These are phyloP conservation scores for Alternaria solani DNA, from an alignment of 2,329 filamentous ascomycete species.

Conservation along the genomic window DNA sequence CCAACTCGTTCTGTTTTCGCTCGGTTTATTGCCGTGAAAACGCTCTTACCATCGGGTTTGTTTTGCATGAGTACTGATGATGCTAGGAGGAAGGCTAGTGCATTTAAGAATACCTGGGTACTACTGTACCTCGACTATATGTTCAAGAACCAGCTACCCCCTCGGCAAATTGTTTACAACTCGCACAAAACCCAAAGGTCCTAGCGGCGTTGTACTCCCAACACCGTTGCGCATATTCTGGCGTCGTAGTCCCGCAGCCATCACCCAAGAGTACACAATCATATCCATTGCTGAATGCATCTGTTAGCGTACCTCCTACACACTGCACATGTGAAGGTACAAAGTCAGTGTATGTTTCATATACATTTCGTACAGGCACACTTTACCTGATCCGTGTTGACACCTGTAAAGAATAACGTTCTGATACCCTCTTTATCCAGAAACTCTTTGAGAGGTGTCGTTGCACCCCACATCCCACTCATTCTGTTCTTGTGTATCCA, in stretches of 20 bases:
- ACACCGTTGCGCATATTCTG: slow-evolving; percentile 49
- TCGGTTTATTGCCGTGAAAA: neutral
- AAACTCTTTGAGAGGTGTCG: slow-evolving; percentile 48
- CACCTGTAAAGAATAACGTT: slow-evolving; percentile 53
- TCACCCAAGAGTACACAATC: slow-evolving; percentile 54
- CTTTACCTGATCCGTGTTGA: slow-evolving; percentile 52
- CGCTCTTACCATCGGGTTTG: neutral
- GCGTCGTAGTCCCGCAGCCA: slow-evolving; percentile 53
- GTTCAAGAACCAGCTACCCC: slow-evolving; percentile 24
- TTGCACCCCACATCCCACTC: slow-evolving; percentile 52
- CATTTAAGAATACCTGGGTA: too few species aligned
- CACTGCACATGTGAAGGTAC: slow-evolving; percentile 25
- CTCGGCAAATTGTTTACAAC: slow-evolving; percentile 45
- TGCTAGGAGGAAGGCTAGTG: neutral
- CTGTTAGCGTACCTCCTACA: slow-evolving; percentile 53
- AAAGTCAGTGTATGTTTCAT: neutral
- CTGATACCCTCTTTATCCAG: slow-evolving; percentile 50
- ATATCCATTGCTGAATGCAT: slow-evolving; percentile 54
- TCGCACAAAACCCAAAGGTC: slow-evolving; percentile 53
- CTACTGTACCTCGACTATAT: neutral
- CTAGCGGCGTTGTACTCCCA: slow-evolving; percentile 53
- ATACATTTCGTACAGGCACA: neutral
- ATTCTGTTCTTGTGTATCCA: slow-evolving; percentile 54
- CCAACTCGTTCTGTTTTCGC: neutral
- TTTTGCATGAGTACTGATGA: neutral